Percentiles rank a stretch among this genome's conserved stretches.
phyloP scores from a whole-genome alignment of 352 stramenopile genomes.

The Pythium pyrilobum region DNA sequence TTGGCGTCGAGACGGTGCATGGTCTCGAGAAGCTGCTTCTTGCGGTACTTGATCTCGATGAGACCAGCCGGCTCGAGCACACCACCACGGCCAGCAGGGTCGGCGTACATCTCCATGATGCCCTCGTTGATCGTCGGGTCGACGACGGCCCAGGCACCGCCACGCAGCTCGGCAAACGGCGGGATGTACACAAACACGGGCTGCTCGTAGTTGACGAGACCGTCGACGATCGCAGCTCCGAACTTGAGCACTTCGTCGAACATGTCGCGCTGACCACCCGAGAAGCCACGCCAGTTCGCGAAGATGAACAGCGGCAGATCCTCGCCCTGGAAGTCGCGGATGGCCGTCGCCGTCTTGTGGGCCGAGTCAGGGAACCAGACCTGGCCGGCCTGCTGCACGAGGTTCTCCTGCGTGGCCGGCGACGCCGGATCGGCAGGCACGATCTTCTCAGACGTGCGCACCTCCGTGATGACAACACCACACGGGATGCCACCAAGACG shows the following conservation, averaged over 20 bases:
- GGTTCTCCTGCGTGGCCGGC: slow-evolving; percentile 94
- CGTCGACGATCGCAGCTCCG: slow-evolving; percentile 99
- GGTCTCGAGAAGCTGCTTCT: slow-evolving; percentile 94
- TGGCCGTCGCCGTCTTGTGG: slow-evolving; percentile 99
- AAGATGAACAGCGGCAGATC: slow-evolving; percentile 99
- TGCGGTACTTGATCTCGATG: slow-evolving; percentile 99
- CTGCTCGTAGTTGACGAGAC: slow-evolving; percentile 98
- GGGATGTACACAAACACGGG: slow-evolving; percentile 99
- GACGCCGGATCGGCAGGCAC: slow-evolving; percentile 98
- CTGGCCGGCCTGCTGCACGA: slow-evolving; percentile 97
- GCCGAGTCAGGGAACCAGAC: slow-evolving; percentile 99
- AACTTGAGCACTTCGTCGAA: slow-evolving; percentile 99
- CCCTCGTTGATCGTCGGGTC: slow-evolving; percentile 99
- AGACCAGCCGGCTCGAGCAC: slow-evolving; percentile 98
- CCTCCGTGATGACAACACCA: slow-evolving; percentile 98
- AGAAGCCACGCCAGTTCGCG: slow-evolving; percentile 99
- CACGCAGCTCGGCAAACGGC: slow-evolving; percentile 97
- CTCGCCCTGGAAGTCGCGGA: slow-evolving; percentile 99
- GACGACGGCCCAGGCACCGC: slow-evolving; percentile 99
- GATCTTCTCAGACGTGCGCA: slow-evolving; percentile 95
- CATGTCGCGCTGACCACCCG: slow-evolving; percentile 99
- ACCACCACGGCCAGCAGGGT: slow-evolving; percentile 90
- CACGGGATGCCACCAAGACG: slow-evolving; percentile 98
- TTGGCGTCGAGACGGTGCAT: slow-evolving; percentile 97
- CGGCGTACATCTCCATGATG: slow-evolving; percentile 99